Conservation (phyloP, 1,284 basidiomycete species). For the Trametes versicolor region DNA sequence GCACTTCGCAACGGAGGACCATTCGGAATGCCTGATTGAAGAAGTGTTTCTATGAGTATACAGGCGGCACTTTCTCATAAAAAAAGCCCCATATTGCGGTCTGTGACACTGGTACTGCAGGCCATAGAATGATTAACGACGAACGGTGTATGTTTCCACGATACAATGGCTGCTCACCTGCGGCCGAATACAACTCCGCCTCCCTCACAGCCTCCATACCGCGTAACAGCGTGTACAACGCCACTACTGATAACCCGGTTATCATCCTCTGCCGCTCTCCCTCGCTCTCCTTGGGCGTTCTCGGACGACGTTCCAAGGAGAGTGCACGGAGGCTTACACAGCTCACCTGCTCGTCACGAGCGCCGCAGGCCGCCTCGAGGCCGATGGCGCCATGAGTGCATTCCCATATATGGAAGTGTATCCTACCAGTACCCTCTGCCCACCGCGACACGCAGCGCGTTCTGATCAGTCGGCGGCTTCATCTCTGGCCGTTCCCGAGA, state of each 20-base stretch:
- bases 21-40: conserved; percentile 20
- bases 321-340: too few relatives aligned
- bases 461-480: conserved; percentile 24
- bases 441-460: conserved; percentile 33
- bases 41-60: not conserved
- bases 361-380: conserved; percentile 34
- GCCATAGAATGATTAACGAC: not conserved
- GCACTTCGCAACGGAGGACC: conserved; percentile 4
- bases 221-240: conserved; percentile 19
- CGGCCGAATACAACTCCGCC: conserved; percentile 8
- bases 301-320: conserved; percentile 9
- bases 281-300: conserved; percentile 13
- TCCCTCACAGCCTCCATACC: conserved; percentile 17
- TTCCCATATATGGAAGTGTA: conserved; percentile 25
- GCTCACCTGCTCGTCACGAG: conserved; percentile 17
- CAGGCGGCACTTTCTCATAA: too few relatives aligned
- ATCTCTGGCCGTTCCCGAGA: conserved; percentile 31
- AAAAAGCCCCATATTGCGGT: too few relatives aligned
- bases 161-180: not conserved
- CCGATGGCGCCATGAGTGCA: conserved; percentile 34
- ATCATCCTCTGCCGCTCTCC: conserved; percentile 16
- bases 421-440: conserved; percentile 38
- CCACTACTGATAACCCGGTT: conserved; percentile 33
- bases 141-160: conserved; percentile 1
- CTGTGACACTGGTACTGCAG: too few relatives aligned